phyloP scores from a whole-genome alignment of 306 rosid genomes.

The Quercus engelmannii region DNA sequence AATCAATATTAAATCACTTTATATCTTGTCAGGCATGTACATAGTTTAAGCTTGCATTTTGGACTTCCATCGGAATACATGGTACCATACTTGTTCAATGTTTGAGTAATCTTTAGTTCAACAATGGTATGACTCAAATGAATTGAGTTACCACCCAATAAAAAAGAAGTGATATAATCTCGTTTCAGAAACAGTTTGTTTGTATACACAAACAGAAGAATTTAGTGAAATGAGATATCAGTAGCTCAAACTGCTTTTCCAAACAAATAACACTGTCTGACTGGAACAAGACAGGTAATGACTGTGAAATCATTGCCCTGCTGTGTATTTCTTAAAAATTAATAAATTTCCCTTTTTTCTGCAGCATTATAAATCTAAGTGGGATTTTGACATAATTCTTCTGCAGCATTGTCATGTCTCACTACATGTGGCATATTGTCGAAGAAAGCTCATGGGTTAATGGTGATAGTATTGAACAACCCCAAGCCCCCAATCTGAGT shows the following conservation, averaged over 20 bases:
- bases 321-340: background rate
- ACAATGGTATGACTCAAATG: background rate
- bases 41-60: too few species aligned
- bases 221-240: too few species aligned
- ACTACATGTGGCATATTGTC: conserved; percentile 88
- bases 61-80: too few species aligned
- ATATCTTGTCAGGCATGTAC: too few species aligned
- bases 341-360: background rate
- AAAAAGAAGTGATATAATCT: background rate
- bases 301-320: background rate
- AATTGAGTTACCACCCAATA: background rate
- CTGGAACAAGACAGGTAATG: background rate
- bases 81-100: too few species aligned
- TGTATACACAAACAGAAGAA: background rate
- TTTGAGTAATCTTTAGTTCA: background rate
- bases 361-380: conserved; percentile 75
- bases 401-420: conserved; percentile 89
- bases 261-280: too few species aligned
- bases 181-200: background rate
- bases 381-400: conserved; percentile 86
- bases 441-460: conserved; percentile 70
- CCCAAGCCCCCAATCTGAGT: background rate
- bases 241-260: too few species aligned
- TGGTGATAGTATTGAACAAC: background rate
- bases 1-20: too few species aligned